These are phyloP conservation scores for Russula sp. DNA, from an alignment of 768 basidiomycete genomes.

Conservation along the genomic window DNA sequence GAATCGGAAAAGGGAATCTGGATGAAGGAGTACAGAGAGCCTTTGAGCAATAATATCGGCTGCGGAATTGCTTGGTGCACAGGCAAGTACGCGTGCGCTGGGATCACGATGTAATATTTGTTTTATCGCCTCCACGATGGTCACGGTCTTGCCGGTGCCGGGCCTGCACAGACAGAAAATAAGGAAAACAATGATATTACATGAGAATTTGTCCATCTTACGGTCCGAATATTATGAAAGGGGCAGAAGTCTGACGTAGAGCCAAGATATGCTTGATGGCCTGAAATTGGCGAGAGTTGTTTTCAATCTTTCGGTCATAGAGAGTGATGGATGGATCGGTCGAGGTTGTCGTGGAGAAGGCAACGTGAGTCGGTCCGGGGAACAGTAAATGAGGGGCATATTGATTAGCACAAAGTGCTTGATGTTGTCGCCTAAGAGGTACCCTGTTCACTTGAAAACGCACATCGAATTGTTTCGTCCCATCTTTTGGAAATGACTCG, in stretches of 20 bases:
- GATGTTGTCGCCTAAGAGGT: slow-evolving; percentile 46
- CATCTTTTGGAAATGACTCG: neutral
- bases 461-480: slow-evolving; percentile 12
- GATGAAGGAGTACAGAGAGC: slow-evolving; percentile 32
- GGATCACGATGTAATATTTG: slow-evolving; percentile 43
- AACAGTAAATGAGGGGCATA: neutral
- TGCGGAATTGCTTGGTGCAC: slow-evolving; percentile 62
- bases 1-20: slow-evolving; percentile 44
- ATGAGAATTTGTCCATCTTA: slow-evolving; percentile 29
- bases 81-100: slow-evolving; percentile 45
- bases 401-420: neutral
- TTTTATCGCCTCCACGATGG: slow-evolving; percentile 52
- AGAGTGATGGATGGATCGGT: neutral
- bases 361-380: neutral
- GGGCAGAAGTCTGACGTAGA: slow-evolving; percentile 28
- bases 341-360: neutral
- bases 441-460: slow-evolving; percentile 48
- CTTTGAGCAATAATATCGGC: slow-evolving; percentile 38
- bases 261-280: neutral
- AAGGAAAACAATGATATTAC: neutral
- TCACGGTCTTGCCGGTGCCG: slow-evolving; percentile 64
- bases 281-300: neutral
- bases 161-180: slow-evolving; percentile 33
- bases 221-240: slow-evolving; percentile 61
- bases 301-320: slow-evolving; percentile 2